Base-by-base conservation (phyloP, 164 flowering plant species). In the Aristolochia californica region DNA sequence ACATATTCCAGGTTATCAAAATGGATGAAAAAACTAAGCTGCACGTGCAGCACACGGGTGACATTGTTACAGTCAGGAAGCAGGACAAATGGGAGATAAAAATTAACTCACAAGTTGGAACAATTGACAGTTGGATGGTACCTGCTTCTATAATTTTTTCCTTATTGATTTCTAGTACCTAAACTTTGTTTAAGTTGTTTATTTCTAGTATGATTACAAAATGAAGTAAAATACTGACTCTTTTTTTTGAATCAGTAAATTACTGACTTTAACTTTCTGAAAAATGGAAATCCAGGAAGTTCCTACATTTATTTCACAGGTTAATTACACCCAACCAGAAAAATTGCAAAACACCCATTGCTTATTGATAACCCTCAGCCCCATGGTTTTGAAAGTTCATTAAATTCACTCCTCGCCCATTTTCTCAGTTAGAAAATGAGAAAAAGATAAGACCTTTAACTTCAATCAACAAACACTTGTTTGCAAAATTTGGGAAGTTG, bases 111-210 rank as follows among this genome's bases (percentile, higher is more conserved):
- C 64, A 48, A 64, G 78, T 81, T 11, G 99, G 99, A 69, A 57
- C 66, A 43, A 64, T 93, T 60, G 90, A 85, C 55, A 78, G 78
- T 77, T 93, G 99, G 99, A 78, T 83, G 99, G 99, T 93, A 83
- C n/a, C 28, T 52, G 16, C 24, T 61, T 62, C 26, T 22, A 5
- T 40, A 12, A 53, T 23, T 25, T 21, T 43, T 23, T 45, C 12
- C 0, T 47, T 17, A 1, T 47, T 4, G 5, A 47, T 47, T 47
- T 47, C 22, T 4, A 17, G 50, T n/a, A 17, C 18, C 4, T 16
- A 8, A 20, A 17, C 50, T 47, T n/a, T 47, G 22, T 47, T 47
- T 47, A 47, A 47, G 2, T 2, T 20, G 18, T 20, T 17, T 47
- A 47, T 47, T 47, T 47, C 5, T 47, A 4, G 5, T 47, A 47